Percentiles rank a stretch among this genome's conserved stretches.
These are phyloP conservation scores for Podila epigama DNA, from an alignment of 192 early-diverging fungal genomes.

Conservation along the genomic window DNA sequence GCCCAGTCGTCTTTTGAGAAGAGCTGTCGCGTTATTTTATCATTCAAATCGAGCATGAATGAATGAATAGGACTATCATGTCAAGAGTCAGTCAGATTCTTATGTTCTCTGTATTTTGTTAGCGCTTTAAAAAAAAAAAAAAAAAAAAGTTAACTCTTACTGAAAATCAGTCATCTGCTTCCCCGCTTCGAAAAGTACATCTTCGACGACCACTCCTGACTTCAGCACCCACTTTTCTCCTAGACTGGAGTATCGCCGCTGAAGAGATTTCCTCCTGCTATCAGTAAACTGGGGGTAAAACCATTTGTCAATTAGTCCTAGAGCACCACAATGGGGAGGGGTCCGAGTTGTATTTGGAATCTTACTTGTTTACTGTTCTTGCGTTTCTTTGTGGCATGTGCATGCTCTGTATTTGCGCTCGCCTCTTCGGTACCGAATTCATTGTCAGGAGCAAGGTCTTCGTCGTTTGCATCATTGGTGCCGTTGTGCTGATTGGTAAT, in stretches of 20 bases:
- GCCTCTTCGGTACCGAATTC: too few species aligned
- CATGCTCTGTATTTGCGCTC: background rate
- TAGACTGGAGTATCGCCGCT: conserved; percentile 13
- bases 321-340: too few species aligned
- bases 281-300: conserved; percentile 19
- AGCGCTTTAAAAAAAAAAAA: background rate
- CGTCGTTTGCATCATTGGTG: too few species aligned
- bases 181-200: conserved; percentile 9
- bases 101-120: too few species aligned
- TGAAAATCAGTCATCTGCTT: conserved; percentile 11
- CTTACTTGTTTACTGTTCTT: conserved; percentile 7
- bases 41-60: conserved; percentile 24
- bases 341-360: background rate
- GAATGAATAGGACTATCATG: conserved; percentile 19
- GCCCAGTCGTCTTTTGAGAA: conserved; percentile 28
- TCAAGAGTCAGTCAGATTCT: conserved; percentile 12
- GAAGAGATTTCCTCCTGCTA: conserved; percentile 6
- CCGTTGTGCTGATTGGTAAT: too few species aligned
- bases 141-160: background rate
- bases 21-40: conserved; percentile 7
- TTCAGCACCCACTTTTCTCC: conserved; percentile 17
- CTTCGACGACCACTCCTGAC: conserved; percentile 24
- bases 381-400: conserved; percentile 2
- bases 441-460: too few species aligned
- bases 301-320: too few species aligned